These are phyloP conservation scores for Quercus parvula DNA, from an alignment of 306 rosid species.

Conservation along the genomic window DNA sequence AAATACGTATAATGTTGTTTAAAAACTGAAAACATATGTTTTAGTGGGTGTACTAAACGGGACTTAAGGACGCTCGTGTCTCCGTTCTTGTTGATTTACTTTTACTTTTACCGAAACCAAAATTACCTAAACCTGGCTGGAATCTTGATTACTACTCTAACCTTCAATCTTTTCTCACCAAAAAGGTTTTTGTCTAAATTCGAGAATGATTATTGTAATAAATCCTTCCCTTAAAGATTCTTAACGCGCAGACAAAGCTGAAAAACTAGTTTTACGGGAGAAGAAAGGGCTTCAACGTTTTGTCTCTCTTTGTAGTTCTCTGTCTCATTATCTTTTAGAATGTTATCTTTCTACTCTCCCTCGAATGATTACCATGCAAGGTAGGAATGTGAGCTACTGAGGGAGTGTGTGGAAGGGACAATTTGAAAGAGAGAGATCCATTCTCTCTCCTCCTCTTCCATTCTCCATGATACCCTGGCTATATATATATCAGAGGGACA, in stretches of 20 bases:
- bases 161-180: conserved; percentile 26
- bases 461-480: not conserved
- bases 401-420: conserved; percentile 26
- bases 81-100: no score
- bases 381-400: conserved; percentile 53
- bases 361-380: conserved; percentile 41
- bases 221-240: conserved; percentile 53
- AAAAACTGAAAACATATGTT: no score
- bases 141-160: not conserved
- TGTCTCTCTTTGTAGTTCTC: not conserved
- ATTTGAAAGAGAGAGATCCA: not conserved
- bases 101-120: no score
- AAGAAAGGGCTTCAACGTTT: conserved; percentile 18
- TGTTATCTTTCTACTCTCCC: conserved; percentile 14
- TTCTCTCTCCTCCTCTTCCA: not conserved
- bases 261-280: conserved; percentile 21
- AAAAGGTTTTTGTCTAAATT: conserved; percentile 23
- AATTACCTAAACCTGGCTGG: no score
- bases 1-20: no score
- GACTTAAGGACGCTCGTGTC: no score
- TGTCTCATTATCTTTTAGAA: not conserved
- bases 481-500: not conserved
- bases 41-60: rapidly evolving
- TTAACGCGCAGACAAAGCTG: conserved; percentile 23
- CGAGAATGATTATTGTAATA: conserved; percentile 23